Conservation (phyloP, 495 filamentous ascomycete species). For the Aspergillus asperescens region DNA sequence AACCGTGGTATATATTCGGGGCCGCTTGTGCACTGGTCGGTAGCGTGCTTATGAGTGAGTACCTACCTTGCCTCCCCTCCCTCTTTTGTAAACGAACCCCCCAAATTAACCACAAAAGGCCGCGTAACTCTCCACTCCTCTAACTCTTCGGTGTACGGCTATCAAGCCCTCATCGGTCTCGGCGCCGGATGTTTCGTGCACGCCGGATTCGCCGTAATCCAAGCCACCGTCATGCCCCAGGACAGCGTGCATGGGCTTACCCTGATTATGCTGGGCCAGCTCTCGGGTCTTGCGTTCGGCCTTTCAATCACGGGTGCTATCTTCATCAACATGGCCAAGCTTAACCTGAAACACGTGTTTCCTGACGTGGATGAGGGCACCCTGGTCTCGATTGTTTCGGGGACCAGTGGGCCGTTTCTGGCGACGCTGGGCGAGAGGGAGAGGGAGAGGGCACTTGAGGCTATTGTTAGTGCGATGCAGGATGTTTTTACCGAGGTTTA, state of each 20-base stretch:
- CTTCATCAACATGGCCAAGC: slow-evolving; percentile 46
- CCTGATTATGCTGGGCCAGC: slow-evolving; percentile 25
- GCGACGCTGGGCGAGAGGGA: neutral
- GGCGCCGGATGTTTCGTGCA: neutral
- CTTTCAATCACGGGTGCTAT: slow-evolving; percentile 52
- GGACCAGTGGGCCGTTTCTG: neutral
- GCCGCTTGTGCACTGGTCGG: neutral
- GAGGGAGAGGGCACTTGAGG: no score
- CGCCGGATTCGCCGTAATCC: neutral
- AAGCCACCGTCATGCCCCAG: no score
- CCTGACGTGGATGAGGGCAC: neutral
- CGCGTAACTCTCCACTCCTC: neutral
- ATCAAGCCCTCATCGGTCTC: slow-evolving; percentile 32
- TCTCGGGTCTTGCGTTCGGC: slow-evolving; percentile 46
- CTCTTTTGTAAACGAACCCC: no score
- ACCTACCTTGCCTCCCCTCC: no score
- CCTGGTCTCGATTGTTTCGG: neutral
- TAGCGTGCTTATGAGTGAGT: slow-evolving; percentile 13
- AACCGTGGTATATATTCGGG: neutral
- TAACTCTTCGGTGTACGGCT: slow-evolving; percentile 41
- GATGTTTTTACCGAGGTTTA: no score
- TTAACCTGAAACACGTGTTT: neutral
- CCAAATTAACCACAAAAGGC: neutral
- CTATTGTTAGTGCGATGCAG: no score
- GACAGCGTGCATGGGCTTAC: no score